phyloP scores from a whole-genome alignment of 495 filamentous ascomycete species.

The Margaritispora aquatica region DNA sequence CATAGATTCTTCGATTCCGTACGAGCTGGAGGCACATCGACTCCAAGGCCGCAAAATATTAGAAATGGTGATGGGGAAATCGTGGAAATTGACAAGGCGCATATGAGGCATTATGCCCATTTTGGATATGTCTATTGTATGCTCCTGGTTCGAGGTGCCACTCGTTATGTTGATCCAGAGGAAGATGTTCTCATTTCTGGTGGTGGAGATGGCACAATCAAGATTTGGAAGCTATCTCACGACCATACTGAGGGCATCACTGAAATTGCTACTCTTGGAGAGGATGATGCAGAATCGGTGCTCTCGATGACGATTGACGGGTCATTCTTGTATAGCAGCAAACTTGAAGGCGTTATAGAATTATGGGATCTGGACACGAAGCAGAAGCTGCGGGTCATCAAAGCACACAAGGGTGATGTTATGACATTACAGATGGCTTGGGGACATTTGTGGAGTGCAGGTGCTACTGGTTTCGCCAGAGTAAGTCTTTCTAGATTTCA shows the following conservation, averaged over 20 bases:
- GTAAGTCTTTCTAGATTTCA: constrained; percentile 38
- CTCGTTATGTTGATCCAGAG: constrained; percentile 52
- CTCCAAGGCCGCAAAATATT: constrained; percentile 46
- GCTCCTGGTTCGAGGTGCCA: constrained; percentile 63
- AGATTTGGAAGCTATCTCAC: constrained; percentile 70
- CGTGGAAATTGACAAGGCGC: constrained; percentile 75
- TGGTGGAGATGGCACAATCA: constrained; percentile 88
- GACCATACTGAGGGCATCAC: constrained; percentile 44
- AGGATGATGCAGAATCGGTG: constrained; percentile 73
- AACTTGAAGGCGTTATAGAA: constrained; percentile 84
- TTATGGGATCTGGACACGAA: constrained; percentile 96
- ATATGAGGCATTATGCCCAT: constrained; percentile 85
- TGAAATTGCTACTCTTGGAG: constrained; percentile 62
- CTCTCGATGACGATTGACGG: constrained; percentile 79
- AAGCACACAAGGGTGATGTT: constrained; percentile 73
- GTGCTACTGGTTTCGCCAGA: constrained; percentile 71
- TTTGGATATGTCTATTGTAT: constrained; percentile 95
- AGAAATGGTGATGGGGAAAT: constrained; percentile 48
- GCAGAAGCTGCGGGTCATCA: constrained; percentile 80
- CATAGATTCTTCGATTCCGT: constrained; percentile 94
- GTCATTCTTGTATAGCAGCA: constrained; percentile 83
- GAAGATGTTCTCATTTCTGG: constrained; percentile 84
- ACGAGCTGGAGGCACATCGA: constrained; percentile 67
- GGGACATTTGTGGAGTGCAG: constrained; percentile 78
- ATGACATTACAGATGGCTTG: constrained; percentile 79